A percentile compares a stretch with the other conserved stretches of the same genome.
Evolutionary conservation across 306 rosid species (phyloP).

Genomic region (Sindora glabra): DNA sequence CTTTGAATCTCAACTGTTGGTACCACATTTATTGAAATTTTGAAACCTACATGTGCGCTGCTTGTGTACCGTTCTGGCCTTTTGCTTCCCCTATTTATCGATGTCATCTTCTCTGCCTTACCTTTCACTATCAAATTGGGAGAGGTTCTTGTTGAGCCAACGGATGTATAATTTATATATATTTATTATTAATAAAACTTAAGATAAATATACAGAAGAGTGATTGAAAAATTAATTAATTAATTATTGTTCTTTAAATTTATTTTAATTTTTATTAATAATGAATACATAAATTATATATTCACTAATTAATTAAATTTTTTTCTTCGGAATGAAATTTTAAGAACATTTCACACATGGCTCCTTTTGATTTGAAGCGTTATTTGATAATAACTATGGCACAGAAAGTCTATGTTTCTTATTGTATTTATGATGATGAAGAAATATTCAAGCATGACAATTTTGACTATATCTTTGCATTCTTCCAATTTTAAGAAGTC

Average conservation of each 20-base stretch:
- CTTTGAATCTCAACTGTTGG: slow-evolving; percentile 29
- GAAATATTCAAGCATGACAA: slow-evolving; percentile 12
- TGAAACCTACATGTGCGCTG: slow-evolving; percentile 41
- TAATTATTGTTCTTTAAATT: no score
- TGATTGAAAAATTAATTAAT: no score
- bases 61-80: slow-evolving; percentile 2
- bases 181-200: no score
- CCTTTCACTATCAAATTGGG: background rate
- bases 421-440: background rate
- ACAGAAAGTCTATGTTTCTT: background rate
- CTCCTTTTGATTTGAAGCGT: slow-evolving; percentile 13
- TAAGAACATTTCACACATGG: slow-evolving; percentile 11
- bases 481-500: background rate
- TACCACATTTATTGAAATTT: slow-evolving; percentile 38
- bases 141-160: no score
- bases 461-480: slow-evolving; percentile 15
- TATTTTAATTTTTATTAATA: no score
- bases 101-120: background rate
- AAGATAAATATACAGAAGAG: no score
- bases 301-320: no score
- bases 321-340: no score
- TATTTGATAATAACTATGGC: background rate
- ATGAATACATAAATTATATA: no score
- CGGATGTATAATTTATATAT: no score
- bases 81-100: background rate